Percentiles rank a stretch among this genome's conserved stretches.
Evolutionary conservation across 2,329 filamentous ascomycete species (phyloP).

Genomic region (Calonectria pauciramosa): DNA sequence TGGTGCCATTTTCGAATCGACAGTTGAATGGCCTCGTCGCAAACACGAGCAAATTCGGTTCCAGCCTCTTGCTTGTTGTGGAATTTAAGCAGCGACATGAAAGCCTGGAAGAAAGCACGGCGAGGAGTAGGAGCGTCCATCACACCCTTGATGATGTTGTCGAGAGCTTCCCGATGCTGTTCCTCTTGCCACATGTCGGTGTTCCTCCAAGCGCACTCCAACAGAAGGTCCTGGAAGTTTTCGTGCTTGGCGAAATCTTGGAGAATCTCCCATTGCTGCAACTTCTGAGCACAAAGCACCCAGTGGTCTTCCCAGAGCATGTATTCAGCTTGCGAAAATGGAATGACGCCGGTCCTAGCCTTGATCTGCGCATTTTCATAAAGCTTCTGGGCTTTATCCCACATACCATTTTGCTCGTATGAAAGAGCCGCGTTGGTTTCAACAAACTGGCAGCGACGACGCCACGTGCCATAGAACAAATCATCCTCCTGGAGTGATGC

Average conservation of each 20-base stretch:
- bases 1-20: conserved; percentile 99
- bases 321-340: conserved; percentile 96
- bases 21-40: conserved; percentile 96
- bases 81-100: conserved; percentile 95
- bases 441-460: conserved; percentile 93
- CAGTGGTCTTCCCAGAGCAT: conserved; percentile 99
- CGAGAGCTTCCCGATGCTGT: conserved; percentile 89
- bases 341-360: conserved; percentile 93
- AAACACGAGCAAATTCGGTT: conserved; percentile 88
- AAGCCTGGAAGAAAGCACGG: conserved; percentile 96
- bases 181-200: conserved; percentile 94
- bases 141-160: conserved; percentile 94
- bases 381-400: conserved; percentile 98
- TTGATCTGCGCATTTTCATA: conserved; percentile 98
- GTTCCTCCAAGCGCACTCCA: conserved; percentile 96
- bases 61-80: conserved; percentile 87
- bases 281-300: conserved; percentile 96
- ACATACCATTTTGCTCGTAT: conserved; percentile 99
- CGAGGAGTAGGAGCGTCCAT: conserved; percentile 97
- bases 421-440: conserved; percentile 98
- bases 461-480: conserved; percentile 97
- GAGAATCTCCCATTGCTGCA: conserved; percentile 99
- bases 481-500: conserved; percentile 93
- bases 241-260: conserved; percentile 99
- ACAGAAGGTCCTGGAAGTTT: conserved; percentile 94